A percentile compares a stretch with the other conserved stretches of the same genome.
phyloP scores from a whole-genome alignment of 1,284 basidiomycete species.

The Pterulicium gracile region DNA sequence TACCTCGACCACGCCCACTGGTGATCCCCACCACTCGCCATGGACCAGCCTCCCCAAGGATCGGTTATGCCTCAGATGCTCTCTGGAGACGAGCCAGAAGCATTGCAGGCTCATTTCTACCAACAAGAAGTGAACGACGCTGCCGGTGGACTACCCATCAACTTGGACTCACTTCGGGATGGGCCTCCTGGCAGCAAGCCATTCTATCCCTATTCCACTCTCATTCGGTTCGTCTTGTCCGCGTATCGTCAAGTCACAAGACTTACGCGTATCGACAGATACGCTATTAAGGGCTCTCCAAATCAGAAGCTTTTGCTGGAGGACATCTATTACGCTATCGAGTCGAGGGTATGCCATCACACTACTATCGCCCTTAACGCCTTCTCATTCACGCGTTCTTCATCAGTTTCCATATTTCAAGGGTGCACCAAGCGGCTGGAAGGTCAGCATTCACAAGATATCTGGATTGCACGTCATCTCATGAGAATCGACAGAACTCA shows the following conservation, averaged over 20 bases:
- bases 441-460: conserved; percentile 40
- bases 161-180: conserved; percentile 71
- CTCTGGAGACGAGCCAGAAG: neutral
- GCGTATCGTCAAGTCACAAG: conserved; percentile 3
- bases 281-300: conserved; percentile 80
- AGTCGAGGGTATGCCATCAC: conserved; percentile 55
- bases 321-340: conserved; percentile 82
- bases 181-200: conserved; percentile 77
- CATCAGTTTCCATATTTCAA: conserved; percentile 74
- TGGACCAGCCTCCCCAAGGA: neutral
- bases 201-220: conserved; percentile 79
- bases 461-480: neutral
- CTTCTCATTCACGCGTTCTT: conserved; percentile 7
- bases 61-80: neutral
- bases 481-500: conserved; percentile 60
- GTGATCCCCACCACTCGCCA: neutral
- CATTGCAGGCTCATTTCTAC: neutral
- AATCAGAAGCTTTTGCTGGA: conserved; percentile 73
- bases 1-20: neutral
- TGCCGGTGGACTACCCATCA: conserved; percentile 70
- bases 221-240: conserved; percentile 57
- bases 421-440: conserved; percentile 75
- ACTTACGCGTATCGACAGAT: conserved; percentile 29
- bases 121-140: neutral
- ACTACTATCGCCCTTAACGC: conserved; percentile 7